Evolutionary conservation across 805 yeast genomes (phyloP).

Genomic region (Debaryomyces castellii): DNA sequence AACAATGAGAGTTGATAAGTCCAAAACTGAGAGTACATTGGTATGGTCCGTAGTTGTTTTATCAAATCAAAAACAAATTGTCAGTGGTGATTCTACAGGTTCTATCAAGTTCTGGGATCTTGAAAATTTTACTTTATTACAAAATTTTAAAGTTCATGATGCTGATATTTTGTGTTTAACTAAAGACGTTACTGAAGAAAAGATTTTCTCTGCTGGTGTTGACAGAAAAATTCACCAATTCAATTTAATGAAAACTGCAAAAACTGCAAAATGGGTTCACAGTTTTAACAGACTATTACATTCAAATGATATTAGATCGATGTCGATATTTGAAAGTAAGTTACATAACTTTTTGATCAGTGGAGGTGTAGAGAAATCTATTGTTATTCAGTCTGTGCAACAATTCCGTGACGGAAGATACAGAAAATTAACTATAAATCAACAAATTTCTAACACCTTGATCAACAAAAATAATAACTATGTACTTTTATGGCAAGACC

Average conservation of each 20-base stretch:
- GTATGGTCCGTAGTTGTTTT: constrained; percentile 83
- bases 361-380: constrained; percentile 78
- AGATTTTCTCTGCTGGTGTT: constrained; percentile 85
- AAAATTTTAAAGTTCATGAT: constrained; percentile 80
- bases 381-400: constrained; percentile 63
- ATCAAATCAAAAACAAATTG: constrained; percentile 66
- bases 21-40: constrained; percentile 79
- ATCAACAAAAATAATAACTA: constrained; percentile 48
- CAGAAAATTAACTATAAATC: constrained; percentile 65
- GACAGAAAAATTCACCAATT: constrained; percentile 87
- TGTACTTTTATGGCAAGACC: constrained; percentile 79
- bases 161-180: constrained; percentile 85
- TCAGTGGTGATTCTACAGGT: constrained; percentile 97
- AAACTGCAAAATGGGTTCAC: constrained; percentile 65
- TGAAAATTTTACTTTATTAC: constrained; percentile 69
- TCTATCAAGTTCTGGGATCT: constrained; percentile 91
- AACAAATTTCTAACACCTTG: constrained; percentile 52
- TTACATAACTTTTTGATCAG: constrained; percentile 68
- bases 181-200: constrained; percentile 56
- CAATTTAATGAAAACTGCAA: constrained; percentile 39
- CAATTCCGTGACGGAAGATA: constrained; percentile 72
- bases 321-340: constrained; percentile 68
- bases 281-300: constrained; percentile 77
- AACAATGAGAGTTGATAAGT: constrained; percentile 89
- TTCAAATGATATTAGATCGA: constrained; percentile 79